Base-by-base conservation (phyloP, 208 protist species). In the Acanthamoeba castellanii region DNA sequence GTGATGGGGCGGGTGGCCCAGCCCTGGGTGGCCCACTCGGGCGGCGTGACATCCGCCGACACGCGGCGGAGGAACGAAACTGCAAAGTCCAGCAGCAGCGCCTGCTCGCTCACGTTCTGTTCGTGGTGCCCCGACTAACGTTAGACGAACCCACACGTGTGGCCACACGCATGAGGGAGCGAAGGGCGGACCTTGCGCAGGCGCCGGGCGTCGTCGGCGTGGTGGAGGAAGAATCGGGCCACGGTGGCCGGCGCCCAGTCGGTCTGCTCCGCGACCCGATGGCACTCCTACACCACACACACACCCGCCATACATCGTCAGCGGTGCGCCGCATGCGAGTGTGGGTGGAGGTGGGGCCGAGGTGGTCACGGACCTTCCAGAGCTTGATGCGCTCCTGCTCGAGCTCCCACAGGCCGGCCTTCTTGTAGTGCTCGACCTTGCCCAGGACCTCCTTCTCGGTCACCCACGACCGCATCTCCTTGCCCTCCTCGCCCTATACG, bases 1-100 rank as follows among this genome's bases (percentile, higher is more conserved):
- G 88, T 93, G 68, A 70, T 93, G 20, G 64, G 59, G 25, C 61
- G 55, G 22, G 34, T 93, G 61, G 61, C 66, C 88, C 59, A 93
- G 30, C 37, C 37, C 64, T 93, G 66, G 13, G 59, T 78, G 37
- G 47, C 88, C 37, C 55, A 64, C 25, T 37, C 88, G 18, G 64
- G 61, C 64, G 55, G 88, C 55, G 9, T 74, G 32, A 78, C 45
- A 8, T 55, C 34, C 13, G 25, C 34, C n/a, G 76, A 27, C 47
- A 78, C 37, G 3, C 61, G 50, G 18, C 34, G 32, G 61, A 59
- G 68, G 37, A 55, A 78, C 7, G 34, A 9, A 3, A 59, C 64
- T 4, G 88, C 42, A n/a, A 70, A 72, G 22, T n/a, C 88, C 30
- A 59, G 22, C 50, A 70, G 34, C 55, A 61, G 34, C 34, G 88